Evolutionary conservation across 805 yeast species (phyloP).

Genomic region (Ogataea sp.): DNA sequence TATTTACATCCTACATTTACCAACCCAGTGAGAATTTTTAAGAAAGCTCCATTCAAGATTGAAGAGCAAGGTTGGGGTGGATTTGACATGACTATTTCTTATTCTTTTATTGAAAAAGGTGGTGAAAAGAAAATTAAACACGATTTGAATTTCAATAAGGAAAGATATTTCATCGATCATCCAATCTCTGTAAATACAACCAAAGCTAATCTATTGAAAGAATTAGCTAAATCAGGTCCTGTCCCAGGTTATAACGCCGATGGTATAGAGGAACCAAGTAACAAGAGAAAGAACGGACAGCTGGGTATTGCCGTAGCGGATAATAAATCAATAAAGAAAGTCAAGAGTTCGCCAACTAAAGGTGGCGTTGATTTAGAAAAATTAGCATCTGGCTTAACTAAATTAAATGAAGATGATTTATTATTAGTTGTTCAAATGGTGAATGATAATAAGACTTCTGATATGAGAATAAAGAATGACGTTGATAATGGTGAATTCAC

Average conservation of each 20-base stretch:
- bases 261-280: conserved; percentile 3
- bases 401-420: conserved; percentile 84
- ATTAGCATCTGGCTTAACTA: conserved; percentile 83
- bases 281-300: conserved; percentile 13
- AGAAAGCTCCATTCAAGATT: conserved; percentile 77
- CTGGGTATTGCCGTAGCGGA: conserved; percentile 14
- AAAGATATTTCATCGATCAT: conserved; percentile 72
- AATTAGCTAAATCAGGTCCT: conserved; percentile 75
- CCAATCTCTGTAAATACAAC: conserved; percentile 65
- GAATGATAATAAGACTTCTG: conserved; percentile 89
- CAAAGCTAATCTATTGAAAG: conserved; percentile 63
- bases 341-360: conserved; percentile 51
- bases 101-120: conserved; percentile 72
- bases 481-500: conserved; percentile 96
- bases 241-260: conserved; percentile 44
- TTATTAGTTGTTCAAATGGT: conserved; percentile 96
- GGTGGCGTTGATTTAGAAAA: conserved; percentile 83
- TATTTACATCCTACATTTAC: conserved; percentile 91
- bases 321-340: conserved; percentile 39
- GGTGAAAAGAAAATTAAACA: conserved; percentile 86
- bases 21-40: conserved; percentile 76
- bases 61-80: conserved; percentile 99
- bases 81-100: conserved; percentile 76
- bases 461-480: conserved; percentile 92
- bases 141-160: conserved; percentile 79